These are phyloP conservation scores for Aureobasidium lini DNA, from an alignment of 2,329 filamentous ascomycete genomes.

Conservation along the genomic window DNA sequence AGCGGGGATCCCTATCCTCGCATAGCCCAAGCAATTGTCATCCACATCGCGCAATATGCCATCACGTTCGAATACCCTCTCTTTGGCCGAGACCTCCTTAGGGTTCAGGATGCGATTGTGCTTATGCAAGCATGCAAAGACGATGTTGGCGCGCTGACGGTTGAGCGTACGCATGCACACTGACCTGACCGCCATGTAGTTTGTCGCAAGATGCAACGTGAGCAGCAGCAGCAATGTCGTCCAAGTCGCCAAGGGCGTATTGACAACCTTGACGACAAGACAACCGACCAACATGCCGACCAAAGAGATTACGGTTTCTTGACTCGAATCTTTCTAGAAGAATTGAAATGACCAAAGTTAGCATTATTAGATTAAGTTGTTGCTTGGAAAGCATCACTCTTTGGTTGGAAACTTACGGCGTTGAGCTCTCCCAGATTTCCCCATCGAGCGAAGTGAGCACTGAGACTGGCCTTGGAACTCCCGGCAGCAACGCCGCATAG, in stretches of 20 bases:
- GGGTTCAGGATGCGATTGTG: slow-evolving; percentile 43
- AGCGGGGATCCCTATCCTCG: slow-evolving; percentile 43
- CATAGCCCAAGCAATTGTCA: slow-evolving; percentile 43
- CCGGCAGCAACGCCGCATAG: slow-evolving; percentile 87
- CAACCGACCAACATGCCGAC: slow-evolving; percentile 82
- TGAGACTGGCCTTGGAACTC: slow-evolving; percentile 82
- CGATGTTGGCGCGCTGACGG: slow-evolving; percentile 73
- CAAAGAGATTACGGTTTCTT: slow-evolving; percentile 88
- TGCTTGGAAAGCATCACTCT: slow-evolving; percentile 4
- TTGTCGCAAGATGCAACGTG: slow-evolving; percentile 69
- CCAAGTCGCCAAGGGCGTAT: slow-evolving; percentile 66
- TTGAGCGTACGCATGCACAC: slow-evolving; percentile 82
- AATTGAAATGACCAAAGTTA: not conserved
- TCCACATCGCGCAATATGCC: slow-evolving; percentile 54
- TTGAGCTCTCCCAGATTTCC: slow-evolving; percentile 91
- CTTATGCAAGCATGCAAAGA: slow-evolving; percentile 48
- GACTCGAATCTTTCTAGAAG: slow-evolving; percentile 71
- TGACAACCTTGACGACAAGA: slow-evolving; percentile 68
- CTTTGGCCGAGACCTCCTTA: slow-evolving; percentile 52
- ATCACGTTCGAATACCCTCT: slow-evolving; percentile 56
- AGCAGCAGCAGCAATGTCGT: slow-evolving; percentile 63
- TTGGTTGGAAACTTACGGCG: slow-evolving; percentile 46
- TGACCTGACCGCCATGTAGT: slow-evolving; percentile 75
- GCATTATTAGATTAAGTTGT: not conserved
- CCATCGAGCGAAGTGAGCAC: slow-evolving; percentile 80